A percentile compares a stretch with the other conserved stretches of the same genome.
phyloP scores from a whole-genome alignment of 257 asterid genomes.

The Cynanchum wilfordii region DNA sequence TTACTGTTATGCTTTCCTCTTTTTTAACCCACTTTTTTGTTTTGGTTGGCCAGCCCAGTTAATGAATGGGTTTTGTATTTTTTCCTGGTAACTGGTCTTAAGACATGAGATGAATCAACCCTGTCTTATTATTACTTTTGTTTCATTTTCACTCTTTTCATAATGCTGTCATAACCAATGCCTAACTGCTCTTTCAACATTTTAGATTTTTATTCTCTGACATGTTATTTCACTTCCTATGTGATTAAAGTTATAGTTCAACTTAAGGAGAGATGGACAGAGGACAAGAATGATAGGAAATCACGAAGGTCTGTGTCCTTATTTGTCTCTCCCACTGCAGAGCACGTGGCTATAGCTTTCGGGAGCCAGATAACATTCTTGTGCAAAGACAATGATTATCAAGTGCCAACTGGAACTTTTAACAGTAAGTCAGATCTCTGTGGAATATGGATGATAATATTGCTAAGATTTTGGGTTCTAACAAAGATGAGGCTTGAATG shows the following conservation, averaged over 20 bases:
- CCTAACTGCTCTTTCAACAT: neutral
- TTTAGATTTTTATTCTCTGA: constrained; percentile 8
- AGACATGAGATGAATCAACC: neutral
- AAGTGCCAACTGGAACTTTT: constrained; percentile 73
- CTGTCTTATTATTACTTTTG: neutral
- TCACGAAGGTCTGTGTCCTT: constrained; percentile 52
- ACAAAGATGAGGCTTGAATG: neutral
- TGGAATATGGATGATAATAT: neutral
- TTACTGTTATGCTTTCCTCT: neutral
- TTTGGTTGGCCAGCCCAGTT: neutral
- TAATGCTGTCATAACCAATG: neutral
- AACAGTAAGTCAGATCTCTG: constrained; percentile 52
- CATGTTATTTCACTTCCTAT: constrained; percentile 16
- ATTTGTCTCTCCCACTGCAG: constrained; percentile 72
- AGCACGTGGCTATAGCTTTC: constrained; percentile 79
- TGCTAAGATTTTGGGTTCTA: neutral
- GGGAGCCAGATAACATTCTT: constrained; percentile 71
- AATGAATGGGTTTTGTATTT: neutral
- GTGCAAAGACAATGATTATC: constrained; percentile 72
- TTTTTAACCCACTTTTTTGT: neutral
- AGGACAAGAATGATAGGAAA: constrained; percentile 43
- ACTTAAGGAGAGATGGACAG: constrained; percentile 79
- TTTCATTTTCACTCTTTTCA: neutral
- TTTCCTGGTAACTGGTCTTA: neutral
- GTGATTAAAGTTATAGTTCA: constrained; percentile 51